Base-by-base conservation (phyloP, 2,329 filamentous ascomycete species). In the Stachybotrys elegans region DNA sequence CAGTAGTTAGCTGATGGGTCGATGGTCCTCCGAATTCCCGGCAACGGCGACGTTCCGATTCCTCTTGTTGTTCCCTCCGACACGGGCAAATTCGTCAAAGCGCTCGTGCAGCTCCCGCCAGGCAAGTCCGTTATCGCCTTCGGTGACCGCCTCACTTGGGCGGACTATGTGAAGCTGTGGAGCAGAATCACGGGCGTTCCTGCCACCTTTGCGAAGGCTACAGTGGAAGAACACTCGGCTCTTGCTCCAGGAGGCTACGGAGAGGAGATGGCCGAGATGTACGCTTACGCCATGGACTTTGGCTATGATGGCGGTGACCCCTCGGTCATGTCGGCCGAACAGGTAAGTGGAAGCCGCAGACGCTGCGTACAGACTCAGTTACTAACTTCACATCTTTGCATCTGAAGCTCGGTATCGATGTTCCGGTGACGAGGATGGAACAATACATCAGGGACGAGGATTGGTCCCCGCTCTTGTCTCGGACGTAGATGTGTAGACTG, bases 41-140 rank as follows among this genome's bases (percentile, higher is more conserved):
- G 7, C 31, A n/a, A 34, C 31, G n/a, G n/a, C n/a, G 44, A 55
- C 4, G 22, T 45, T 6, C 55, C 55, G 4, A 40, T 58, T 2
- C 57, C 55, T 7, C 49, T 48, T 13, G 52, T 59, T n/a, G 52
- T 48, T 2, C 39, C 50, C 23, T 52, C 60, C 7, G 58, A 60
- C 12, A 44, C 52, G 0, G 58, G 58, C 0, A 47, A 45, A 0
- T 36, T 59, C 2, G 50, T 57, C 12, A 53, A 53, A 11, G 44
- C 54, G 4, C 53, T 59, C 4, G 19, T 58, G 3, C 16, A 45
- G 6, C 53, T 57, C 7, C 34, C 48, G 1, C 44, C 43, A 2
- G 52, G 52, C 1, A 48, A 49, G 20, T 56, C 56, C 20, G 21
- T 59, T 2, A 51, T 59, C 9, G 53, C 34, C 2, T 52, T 54